Evolutionary conservation across 2,329 filamentous ascomycete species (phyloP).

Genomic region (Scedosporium aurantiacum): DNA sequence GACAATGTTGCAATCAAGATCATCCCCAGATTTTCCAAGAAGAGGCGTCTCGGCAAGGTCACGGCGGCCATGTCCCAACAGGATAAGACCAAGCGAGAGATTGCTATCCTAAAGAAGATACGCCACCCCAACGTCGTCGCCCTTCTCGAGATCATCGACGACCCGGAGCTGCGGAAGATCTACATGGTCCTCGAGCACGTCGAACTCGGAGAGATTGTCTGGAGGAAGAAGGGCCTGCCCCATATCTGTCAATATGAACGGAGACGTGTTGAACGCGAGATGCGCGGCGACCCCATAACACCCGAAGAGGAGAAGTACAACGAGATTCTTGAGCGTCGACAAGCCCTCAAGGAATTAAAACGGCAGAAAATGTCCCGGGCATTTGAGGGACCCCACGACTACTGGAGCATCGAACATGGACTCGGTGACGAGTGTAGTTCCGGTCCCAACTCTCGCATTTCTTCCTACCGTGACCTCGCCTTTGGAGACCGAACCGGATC

Average conservation of each 20-base stretch:
- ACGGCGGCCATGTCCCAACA: constrained; percentile 46
- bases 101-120: constrained; percentile 96
- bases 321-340: constrained; percentile 47
- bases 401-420: constrained; percentile 80
- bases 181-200: constrained; percentile 97
- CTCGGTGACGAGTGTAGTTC: constrained; percentile 40
- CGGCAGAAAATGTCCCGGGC: constrained; percentile 41
- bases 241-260: constrained; percentile 79
- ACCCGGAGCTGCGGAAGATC: constrained; percentile 91
- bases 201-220: constrained; percentile 85
- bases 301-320: constrained; percentile 51
- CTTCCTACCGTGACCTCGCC: constrained; percentile 28
- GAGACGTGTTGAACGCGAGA: constrained; percentile 64
- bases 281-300: constrained; percentile 45
- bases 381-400: constrained; percentile 45
- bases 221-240: constrained; percentile 78
- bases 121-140: constrained; percentile 95
- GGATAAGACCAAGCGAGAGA: constrained; percentile 87
- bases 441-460: constrained; percentile 29
- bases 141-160: constrained; percentile 92
- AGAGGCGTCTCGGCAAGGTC: constrained; percentile 78
- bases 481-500: constrained; percentile 19
- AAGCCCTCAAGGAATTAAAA: constrained; percentile 45
- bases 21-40: constrained; percentile 90
- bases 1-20: constrained; percentile 96